Base-by-base conservation (phyloP, 805 yeast species). In the Deakozyma indianensis region DNA sequence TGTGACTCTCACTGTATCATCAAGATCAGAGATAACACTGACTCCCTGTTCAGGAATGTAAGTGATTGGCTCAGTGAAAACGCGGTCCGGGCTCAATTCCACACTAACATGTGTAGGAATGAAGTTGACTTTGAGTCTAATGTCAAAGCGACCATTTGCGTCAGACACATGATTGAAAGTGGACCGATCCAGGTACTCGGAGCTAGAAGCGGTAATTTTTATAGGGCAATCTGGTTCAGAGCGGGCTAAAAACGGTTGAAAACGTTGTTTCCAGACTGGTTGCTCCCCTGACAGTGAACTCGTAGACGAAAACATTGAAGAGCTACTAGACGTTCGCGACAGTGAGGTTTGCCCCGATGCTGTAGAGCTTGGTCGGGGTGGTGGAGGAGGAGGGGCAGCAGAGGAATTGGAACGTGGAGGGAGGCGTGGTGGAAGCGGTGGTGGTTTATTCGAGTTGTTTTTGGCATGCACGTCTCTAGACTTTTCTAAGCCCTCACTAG, bases 1-100 rank as follows among this genome's bases (percentile, higher is more conserved):
- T 0, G 98, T 87, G 38, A 76, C 69, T 56, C 92, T 83, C 28
- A 90, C 78, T 0, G 99, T 92, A 58, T 92, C 99, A 59, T 92
- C 99, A 38, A 92, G 80, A 60, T 92, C 99, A 55, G 88, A 79
- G 21, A 92, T 87, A 1, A 92, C 61, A 11, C 83, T 84, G 21
- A 80, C 65, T 0, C 94, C 92, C 0, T 56, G 27, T 14, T 41
- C 42, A 4, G 52, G 49, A 29, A 62, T 49, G 24, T 14, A 14
- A 14, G 22, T 44, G 2, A 46, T 3, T n/a, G 54, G 48, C 5
- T 42, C 42, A 11, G 43, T n/a, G 3, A 32, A 5, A 20, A 7
- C 7, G 38, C 18, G 5, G 5, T 7, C 38, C 11, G 11, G 7
- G 7, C 18, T 20, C 7, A 32, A 5, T n/a, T 7, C 5, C 38